These are phyloP conservation scores for Nemophila menziesii DNA, from an alignment of 257 asterid genomes.

Conservation along the genomic window DNA sequence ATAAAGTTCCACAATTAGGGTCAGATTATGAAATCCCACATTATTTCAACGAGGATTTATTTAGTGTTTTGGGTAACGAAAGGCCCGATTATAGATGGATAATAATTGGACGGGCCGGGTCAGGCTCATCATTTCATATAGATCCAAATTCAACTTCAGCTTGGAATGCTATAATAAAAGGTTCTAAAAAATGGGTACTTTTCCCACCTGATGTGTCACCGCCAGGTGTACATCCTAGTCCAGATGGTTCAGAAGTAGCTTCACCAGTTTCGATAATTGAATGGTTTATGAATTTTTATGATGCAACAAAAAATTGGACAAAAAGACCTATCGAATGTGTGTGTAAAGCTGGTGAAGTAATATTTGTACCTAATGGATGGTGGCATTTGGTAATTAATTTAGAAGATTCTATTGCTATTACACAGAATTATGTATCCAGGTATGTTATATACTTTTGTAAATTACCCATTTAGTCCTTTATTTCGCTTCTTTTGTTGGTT, in stretches of 20 bases:
- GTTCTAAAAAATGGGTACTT: slow-evolving; percentile 92
- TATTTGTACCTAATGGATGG: slow-evolving; percentile 97
- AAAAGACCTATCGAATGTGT: slow-evolving; percentile 79
- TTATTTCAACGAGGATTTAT: slow-evolving; percentile 82
- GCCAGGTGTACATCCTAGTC: slow-evolving; percentile 97
- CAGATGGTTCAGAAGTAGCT: slow-evolving; percentile 94
- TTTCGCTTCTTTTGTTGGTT: not conserved
- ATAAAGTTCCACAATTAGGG: slow-evolving; percentile 63
- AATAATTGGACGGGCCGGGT: slow-evolving; percentile 90
- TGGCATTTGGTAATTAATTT: slow-evolving; percentile 97
- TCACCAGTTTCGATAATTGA: slow-evolving; percentile 92
- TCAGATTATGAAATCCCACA: slow-evolving; percentile 56
- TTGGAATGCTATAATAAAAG: slow-evolving; percentile 92
- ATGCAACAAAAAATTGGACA: slow-evolving; percentile 47
- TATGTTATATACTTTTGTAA: slow-evolving; percentile 11
- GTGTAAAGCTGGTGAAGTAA: slow-evolving; percentile 88
- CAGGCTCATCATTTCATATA: slow-evolving; percentile 96
- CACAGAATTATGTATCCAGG: slow-evolving; percentile 96
- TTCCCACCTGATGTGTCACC: slow-evolving; percentile 95
- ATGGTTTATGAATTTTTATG: slow-evolving; percentile 97
- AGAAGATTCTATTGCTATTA: slow-evolving; percentile 91
- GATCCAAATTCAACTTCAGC: slow-evolving; percentile 99
- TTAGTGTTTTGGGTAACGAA: slow-evolving; percentile 65
- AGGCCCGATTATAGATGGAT: slow-evolving; percentile 95
- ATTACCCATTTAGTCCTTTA: not conserved